These are phyloP conservation scores for Pseudogymnoascus sp. DNA, from an alignment of 2,329 filamentous ascomycete species.

Conservation along the genomic window DNA sequence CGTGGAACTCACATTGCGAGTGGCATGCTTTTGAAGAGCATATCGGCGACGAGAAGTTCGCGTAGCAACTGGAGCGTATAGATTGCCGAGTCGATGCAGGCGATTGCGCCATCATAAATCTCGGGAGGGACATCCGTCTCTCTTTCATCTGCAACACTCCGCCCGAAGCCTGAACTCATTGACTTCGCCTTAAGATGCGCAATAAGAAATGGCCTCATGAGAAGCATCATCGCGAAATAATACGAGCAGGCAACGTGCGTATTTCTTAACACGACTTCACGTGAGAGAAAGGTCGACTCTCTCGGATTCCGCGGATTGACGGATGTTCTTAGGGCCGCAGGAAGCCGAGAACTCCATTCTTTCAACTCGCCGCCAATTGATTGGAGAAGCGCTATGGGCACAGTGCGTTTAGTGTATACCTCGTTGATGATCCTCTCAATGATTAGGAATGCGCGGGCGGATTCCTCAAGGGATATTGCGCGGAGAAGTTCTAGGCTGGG, in stretches of 20 bases:
- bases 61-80: conserved; percentile 9
- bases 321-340: neutral
- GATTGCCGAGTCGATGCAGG: conserved; percentile 10
- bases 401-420: neutral
- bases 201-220: conserved; percentile 16
- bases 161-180: neutral
- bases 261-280: conserved; percentile 11
- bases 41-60: neutral
- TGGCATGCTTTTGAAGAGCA: conserved; percentile 12
- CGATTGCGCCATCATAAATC: neutral
- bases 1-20: conserved; percentile 5
- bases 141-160: neutral
- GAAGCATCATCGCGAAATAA: conserved; percentile 17
- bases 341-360: conserved; percentile 4
- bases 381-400: neutral
- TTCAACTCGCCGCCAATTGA: neutral
- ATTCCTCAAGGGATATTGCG: neutral
- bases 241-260: conserved; percentile 17
- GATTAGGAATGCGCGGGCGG: neutral
- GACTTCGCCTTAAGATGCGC: conserved; percentile 8
- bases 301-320: neutral
- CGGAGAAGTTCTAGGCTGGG: neutral
- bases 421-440: conserved; percentile 1
- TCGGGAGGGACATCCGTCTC: neutral
- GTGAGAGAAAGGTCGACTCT: neutral